A percentile compares a stretch with the other conserved stretches of the same genome.
Evolutionary conservation across 129 eudicot species (phyloP).

Genomic region (Pulicaria dysenterica): DNA sequence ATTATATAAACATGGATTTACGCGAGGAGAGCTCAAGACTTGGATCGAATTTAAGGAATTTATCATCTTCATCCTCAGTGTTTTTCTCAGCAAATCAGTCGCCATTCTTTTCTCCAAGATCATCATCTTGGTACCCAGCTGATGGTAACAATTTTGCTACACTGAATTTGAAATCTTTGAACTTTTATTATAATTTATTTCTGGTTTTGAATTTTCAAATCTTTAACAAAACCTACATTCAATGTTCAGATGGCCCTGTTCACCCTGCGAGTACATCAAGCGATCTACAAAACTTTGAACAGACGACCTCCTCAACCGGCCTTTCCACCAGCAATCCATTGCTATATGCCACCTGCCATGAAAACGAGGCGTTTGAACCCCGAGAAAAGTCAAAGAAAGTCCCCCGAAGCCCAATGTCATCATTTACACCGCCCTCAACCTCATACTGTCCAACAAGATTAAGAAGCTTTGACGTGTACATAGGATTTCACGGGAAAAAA

Average conservation of each 20-base stretch:
- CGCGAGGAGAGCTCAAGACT: slow-evolving; percentile 70
- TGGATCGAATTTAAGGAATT: slow-evolving; percentile 66
- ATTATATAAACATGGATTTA: slow-evolving; percentile 63
- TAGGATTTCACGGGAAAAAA: slow-evolving; percentile 93
- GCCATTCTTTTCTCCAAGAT: slow-evolving; percentile 85
- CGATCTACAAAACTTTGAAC: slow-evolving; percentile 55
- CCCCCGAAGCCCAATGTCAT: slow-evolving; percentile 48
- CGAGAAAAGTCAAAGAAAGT: slow-evolving; percentile 59
- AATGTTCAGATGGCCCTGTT: slow-evolving; percentile 41
- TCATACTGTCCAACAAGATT: slow-evolving; percentile 64
- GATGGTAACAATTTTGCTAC: slow-evolving; percentile 26
- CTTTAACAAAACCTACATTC: slow-evolving; percentile 14
- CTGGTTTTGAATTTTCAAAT: slow-evolving; percentile 13
- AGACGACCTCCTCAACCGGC: slow-evolving; percentile 59
- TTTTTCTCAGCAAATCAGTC: slow-evolving; percentile 94
- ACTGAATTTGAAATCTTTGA: background rate
- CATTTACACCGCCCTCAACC: slow-evolving; percentile 57
- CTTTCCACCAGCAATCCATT: slow-evolving; percentile 47
- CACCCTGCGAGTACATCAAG: slow-evolving; percentile 46
- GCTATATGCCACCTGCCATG: slow-evolving; percentile 39
- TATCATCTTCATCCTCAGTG: slow-evolving; percentile 88
- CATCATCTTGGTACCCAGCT: slow-evolving; percentile 51
- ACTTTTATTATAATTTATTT: background rate
- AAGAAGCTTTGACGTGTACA: slow-evolving; percentile 89
- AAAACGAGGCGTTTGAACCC: slow-evolving; percentile 42